These are phyloP conservation scores for Microbotryum lychnidis-dioicae DNA, from an alignment of 1,284 basidiomycete genomes.

Conservation along the genomic window DNA sequence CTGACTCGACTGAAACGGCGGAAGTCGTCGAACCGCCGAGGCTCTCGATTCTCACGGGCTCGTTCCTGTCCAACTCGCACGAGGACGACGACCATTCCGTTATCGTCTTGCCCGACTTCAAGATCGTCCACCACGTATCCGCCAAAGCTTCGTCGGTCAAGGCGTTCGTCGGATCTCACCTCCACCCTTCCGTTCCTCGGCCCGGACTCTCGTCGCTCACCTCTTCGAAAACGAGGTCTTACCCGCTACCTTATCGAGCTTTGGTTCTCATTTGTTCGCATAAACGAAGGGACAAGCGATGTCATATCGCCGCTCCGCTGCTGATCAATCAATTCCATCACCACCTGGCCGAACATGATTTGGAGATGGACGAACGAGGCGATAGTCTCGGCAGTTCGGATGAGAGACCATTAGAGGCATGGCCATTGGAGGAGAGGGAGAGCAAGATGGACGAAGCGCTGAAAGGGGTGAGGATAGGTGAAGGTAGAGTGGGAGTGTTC, in stretches of 20 bases:
- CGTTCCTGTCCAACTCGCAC: constrained; percentile 53
- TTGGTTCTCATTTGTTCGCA: constrained; percentile 80
- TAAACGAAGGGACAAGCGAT: constrained; percentile 80
- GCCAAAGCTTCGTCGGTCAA: not conserved
- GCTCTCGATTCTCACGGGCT: constrained; percentile 70
- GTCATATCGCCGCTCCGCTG: constrained; percentile 72
- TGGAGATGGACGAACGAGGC: constrained; percentile 63
- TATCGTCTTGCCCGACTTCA: constrained; percentile 84
- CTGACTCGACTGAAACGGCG: constrained; percentile 40
- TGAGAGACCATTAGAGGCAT: constrained; percentile 46
- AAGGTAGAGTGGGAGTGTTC: constrained; percentile 61
- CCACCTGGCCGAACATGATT: constrained; percentile 55
- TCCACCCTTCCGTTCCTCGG: constrained; percentile 36
- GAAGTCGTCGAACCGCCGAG: constrained; percentile 49
- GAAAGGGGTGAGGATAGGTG: constrained; percentile 42
- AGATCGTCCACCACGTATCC: constrained; percentile 43
- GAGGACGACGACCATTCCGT: constrained; percentile 56
- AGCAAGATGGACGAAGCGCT: constrained; percentile 49
- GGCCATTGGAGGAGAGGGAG: constrained; percentile 42
- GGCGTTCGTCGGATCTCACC: constrained; percentile 38
- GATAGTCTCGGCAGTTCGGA: constrained; percentile 52
- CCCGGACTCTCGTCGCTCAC: not conserved
- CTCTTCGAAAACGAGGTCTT: constrained; percentile 34
- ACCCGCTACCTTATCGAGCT: constrained; percentile 59
- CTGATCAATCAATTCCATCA: constrained; percentile 50